These are phyloP conservation scores for Venturia effusa DNA, from an alignment of 2,329 filamentous ascomycete species.

Conservation along the genomic window DNA sequence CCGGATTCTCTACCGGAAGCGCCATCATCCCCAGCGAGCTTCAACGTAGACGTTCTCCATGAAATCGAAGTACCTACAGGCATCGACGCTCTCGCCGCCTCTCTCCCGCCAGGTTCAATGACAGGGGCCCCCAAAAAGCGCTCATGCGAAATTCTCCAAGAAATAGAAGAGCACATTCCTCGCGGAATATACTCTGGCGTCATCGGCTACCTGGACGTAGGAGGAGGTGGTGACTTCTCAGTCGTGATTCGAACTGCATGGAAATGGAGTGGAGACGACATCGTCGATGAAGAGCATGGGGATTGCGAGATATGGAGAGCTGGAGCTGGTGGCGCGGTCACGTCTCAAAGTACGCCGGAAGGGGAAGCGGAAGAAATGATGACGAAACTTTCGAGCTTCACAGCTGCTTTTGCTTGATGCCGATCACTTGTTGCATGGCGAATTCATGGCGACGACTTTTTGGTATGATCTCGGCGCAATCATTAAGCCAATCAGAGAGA, in stretches of 20 bases:
- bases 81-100: conserved; percentile 55
- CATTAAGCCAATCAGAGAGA: neutral
- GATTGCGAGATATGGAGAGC: conserved; percentile 54
- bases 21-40: neutral
- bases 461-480: neutral
- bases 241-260: conserved; percentile 83
- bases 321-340: conserved; percentile 85
- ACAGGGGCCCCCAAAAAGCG: conserved; percentile 92
- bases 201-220: conserved; percentile 79
- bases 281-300: conserved; percentile 35
- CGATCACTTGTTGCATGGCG: neutral
- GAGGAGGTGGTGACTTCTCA: conserved; percentile 79
- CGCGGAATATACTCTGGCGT: conserved; percentile 80
- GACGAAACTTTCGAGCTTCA: conserved; percentile 25
- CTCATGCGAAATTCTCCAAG: conserved; percentile 69
- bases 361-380: conserved; percentile 86
- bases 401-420: conserved; percentile 11
- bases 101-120: conserved; percentile 87
- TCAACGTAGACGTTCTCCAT: neutral
- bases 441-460: neutral
- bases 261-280: conserved; percentile 42
- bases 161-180: conserved; percentile 52
- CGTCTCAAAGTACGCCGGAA: conserved; percentile 65
- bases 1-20: neutral
- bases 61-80: conserved; percentile 39